Evolutionary conservation across 225 moss, liverwort and hornwort genomes (phyloP).

Genomic region (Physcomitrium patens): DNA sequence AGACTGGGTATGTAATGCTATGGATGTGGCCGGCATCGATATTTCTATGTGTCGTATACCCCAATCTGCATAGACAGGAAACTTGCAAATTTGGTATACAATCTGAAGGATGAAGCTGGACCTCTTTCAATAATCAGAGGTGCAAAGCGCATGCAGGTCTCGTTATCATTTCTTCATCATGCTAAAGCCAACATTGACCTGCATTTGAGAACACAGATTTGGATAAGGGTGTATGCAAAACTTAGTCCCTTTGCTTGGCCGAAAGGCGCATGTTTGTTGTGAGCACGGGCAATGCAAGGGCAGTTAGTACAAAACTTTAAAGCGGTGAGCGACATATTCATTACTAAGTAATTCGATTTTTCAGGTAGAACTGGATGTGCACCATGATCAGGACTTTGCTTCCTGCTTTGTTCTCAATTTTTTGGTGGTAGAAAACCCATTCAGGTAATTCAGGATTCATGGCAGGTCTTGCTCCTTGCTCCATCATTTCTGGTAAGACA

Average conservation of each 20-base stretch:
- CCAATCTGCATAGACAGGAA: not conserved
- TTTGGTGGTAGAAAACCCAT: too few species aligned
- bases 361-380: too few species aligned
- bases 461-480: too few species aligned
- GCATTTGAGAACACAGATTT: not conserved
- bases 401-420: too few species aligned
- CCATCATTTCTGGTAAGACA: too few species aligned
- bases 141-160: not conserved
- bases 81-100: conserved; percentile 1
- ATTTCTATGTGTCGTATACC: conserved; percentile 71
- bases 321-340: too few species aligned
- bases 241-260: not conserved
- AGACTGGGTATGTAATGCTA: conserved; percentile 80
- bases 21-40: conserved; percentile 89
- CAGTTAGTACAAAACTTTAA: too few species aligned
- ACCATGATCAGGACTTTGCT: too few species aligned
- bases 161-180: not conserved
- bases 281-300: too few species aligned
- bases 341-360: too few species aligned
- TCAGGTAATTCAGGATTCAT: too few species aligned
- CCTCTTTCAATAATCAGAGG: not conserved
- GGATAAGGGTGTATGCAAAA: not conserved
- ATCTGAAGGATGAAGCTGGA: not conserved
- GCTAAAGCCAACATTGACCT: not conserved
- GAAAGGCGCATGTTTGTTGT: not conserved